Conservation (phyloP, 2,329 filamentous ascomycete genomes). For the Hymenoscyphus albidus region DNA sequence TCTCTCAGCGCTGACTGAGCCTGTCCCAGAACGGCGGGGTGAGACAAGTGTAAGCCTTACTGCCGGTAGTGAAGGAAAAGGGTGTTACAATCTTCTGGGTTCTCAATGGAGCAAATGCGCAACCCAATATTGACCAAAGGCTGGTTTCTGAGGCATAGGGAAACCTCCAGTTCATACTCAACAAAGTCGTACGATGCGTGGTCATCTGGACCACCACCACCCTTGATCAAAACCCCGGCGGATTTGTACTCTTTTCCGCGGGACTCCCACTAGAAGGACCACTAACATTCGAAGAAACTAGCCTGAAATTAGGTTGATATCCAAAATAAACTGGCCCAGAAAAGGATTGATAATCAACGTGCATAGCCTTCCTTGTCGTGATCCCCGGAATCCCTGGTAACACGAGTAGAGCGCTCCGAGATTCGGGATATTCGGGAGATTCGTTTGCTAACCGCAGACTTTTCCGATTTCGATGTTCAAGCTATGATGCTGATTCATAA, state of each 20-base stretch:
- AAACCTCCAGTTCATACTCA: background rate
- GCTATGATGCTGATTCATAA: background rate
- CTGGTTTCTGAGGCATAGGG: background rate
- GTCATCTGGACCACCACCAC: background rate
- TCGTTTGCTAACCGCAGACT: background rate
- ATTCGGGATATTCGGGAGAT: background rate
- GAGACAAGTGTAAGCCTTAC: conserved; percentile 1
- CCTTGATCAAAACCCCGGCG: background rate
- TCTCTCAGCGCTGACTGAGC: conserved; percentile 7
- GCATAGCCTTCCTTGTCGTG: conserved; percentile 12
- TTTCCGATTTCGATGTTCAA: background rate
- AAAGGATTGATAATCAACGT: conserved; percentile 19
- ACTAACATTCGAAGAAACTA: background rate
- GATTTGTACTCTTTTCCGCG: background rate
- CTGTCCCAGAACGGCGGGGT: background rate
- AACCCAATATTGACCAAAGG: background rate
- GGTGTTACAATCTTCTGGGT: background rate
- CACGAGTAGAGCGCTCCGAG: background rate
- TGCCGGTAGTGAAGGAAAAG: conserved; percentile 6
- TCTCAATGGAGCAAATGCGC: background rate
- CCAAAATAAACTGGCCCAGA: background rate
- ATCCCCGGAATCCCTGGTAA: conserved; percentile 4
- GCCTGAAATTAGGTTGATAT: background rate
- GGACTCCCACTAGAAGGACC: background rate
- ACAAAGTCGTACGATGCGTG: background rate